phyloP scores from a whole-genome alignment of 2,329 filamentous ascomycete genomes.

The Diaporthe helianthi region DNA sequence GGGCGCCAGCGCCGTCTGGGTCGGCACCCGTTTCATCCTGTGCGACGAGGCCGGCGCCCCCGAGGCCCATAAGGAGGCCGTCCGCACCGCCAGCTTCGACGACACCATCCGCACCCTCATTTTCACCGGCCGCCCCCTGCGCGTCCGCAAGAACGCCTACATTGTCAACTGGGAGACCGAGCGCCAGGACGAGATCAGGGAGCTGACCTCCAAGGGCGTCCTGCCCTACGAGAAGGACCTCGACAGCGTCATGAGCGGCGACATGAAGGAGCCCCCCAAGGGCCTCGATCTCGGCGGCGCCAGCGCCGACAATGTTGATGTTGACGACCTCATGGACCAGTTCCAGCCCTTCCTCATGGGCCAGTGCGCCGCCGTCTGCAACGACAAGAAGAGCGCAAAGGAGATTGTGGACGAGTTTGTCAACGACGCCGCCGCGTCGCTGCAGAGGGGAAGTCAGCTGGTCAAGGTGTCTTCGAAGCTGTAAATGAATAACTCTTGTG shows the following conservation, averaged over 20 bases:
- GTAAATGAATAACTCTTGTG: constrained; percentile 49
- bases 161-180: constrained; percentile 97
- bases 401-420: constrained; percentile 95
- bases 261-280: constrained; percentile 69
- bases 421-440: constrained; percentile 73
- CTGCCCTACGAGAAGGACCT: constrained; percentile 95
- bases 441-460: constrained; percentile 73
- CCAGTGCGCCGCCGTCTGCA: constrained; percentile 92
- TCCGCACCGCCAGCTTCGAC: constrained; percentile 88
- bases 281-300: constrained; percentile 72
- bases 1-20: constrained; percentile 91
- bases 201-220: constrained; percentile 85
- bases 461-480: constrained; percentile 67
- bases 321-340: constrained; percentile 90
- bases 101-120: constrained; percentile 98
- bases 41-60: constrained; percentile 94
- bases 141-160: constrained; percentile 92
- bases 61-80: constrained; percentile 92
- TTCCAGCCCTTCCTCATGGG: constrained; percentile 94
- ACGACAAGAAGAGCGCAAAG: constrained; percentile 91
- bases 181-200: constrained; percentile 87
- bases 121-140: constrained; percentile 94
- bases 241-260: constrained; percentile 74
- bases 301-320: constrained; percentile 68
- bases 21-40: constrained; percentile 95